Percentiles rank a stretch among this genome's conserved stretches.
Evolutionary conservation across 345 rosid genomes (phyloP).

Genomic region (Gossypium rotundifolium): DNA sequence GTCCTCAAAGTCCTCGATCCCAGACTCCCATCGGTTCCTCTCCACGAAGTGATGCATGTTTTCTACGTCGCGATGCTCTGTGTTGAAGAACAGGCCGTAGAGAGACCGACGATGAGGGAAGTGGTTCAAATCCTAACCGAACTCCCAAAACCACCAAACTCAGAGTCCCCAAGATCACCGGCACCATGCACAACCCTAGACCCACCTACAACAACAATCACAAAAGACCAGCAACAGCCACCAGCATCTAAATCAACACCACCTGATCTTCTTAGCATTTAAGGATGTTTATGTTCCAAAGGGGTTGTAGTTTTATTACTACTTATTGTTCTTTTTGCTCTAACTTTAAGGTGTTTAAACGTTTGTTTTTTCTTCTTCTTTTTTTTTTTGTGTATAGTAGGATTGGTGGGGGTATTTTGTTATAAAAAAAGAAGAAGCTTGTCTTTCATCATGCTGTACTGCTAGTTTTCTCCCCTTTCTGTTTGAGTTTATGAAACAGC

Average conservation of each 20-base stretch:
- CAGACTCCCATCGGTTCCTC: slow-evolving; percentile 76
- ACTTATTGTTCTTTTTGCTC: slow-evolving; percentile 23
- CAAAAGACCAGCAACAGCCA: slow-evolving; percentile 41
- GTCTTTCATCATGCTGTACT: slow-evolving; percentile 5
- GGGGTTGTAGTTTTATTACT: slow-evolving; percentile 20
- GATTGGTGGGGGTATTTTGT: slow-evolving; percentile 14
- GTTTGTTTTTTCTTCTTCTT: not conserved
- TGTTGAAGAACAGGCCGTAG: slow-evolving; percentile 93
- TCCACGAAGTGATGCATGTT: slow-evolving; percentile 78
- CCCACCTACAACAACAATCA: slow-evolving; percentile 17
- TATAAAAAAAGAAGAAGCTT: not conserved
- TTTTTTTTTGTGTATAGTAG: slow-evolving; percentile 35
- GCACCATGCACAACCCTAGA: slow-evolving; percentile 19
- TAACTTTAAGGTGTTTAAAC: slow-evolving; percentile 27
- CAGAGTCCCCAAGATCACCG: slow-evolving; percentile 26
- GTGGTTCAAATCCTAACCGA: slow-evolving; percentile 95
- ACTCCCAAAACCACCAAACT: slow-evolving; percentile 50
- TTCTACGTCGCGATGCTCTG: slow-evolving; percentile 97
- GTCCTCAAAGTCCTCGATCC: slow-evolving; percentile 73
- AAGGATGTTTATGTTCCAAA: slow-evolving; percentile 16
- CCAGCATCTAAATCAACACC: slow-evolving; percentile 15
- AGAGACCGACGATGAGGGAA: slow-evolving; percentile 96
- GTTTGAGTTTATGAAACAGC: not conserved
- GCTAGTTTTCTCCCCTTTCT: not conserved
- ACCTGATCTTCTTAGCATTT: slow-evolving; percentile 74